These are phyloP conservation scores for Borealophlyctis nickersoniae DNA, from an alignment of 192 early-diverging fungal genomes.

Conservation along the genomic window DNA sequence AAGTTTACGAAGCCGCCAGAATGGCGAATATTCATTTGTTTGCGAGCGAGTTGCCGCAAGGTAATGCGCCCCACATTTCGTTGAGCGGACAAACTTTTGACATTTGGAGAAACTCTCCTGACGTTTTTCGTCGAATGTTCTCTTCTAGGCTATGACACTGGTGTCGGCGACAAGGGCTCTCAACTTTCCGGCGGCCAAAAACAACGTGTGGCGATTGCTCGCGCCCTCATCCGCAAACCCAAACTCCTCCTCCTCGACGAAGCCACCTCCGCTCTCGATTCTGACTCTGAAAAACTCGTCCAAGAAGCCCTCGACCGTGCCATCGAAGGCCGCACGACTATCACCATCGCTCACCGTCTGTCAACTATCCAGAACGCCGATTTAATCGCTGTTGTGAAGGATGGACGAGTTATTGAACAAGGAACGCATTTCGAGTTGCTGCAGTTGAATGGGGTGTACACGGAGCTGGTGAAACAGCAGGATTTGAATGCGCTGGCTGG, in stretches of 20 bases:
- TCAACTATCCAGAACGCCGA: conserved; percentile 74
- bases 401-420: conserved; percentile 74
- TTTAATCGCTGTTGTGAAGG: conserved; percentile 77
- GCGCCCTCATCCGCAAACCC: conserved; percentile 82
- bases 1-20: conserved; percentile 66
- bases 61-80: conserved; percentile 12
- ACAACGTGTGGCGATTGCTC: conserved; percentile 67
- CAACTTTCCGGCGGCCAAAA: conserved; percentile 50
- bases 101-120: neutral
- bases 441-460: conserved; percentile 47
- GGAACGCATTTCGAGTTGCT: conserved; percentile 81
- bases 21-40: conserved; percentile 68
- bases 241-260: conserved; percentile 81
- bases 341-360: conserved; percentile 64
- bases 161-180: conserved; percentile 39
- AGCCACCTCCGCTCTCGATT: conserved; percentile 79
- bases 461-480: conserved; percentile 49
- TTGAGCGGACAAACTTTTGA: neutral
- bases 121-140: neutral
- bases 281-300: conserved; percentile 72
- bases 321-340: conserved; percentile 72
- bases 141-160: conserved; percentile 51
- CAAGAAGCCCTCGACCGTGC: conserved; percentile 67
- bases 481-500: conserved; percentile 23
- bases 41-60: conserved; percentile 64